Evolutionary conservation across 2,329 filamentous ascomycete genomes (phyloP), one percentile per base, ranked within the genome.

Genomic region (Penicillium sp.): DNA sequence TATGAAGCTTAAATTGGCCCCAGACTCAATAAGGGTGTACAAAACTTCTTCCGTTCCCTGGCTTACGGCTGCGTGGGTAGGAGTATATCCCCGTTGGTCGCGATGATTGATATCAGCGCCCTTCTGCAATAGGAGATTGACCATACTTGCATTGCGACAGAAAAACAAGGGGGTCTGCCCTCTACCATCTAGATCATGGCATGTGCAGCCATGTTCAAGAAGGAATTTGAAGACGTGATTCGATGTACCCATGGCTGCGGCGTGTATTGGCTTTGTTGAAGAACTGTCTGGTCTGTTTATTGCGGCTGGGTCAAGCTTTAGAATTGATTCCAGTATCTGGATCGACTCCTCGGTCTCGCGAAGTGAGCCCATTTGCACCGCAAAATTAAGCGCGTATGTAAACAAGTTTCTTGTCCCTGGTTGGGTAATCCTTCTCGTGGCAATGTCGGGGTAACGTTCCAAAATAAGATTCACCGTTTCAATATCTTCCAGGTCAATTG

Each of bases 361-460:
- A 22, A 18, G 20, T 6, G 56, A 55, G 15, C 53, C 53, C 23
- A 58, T 43, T 15, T 55, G 53, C 7, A 51, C 56, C 20, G 53
- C 56, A 31, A 58, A 56, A 50, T 58, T 49, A 4, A 58, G 35
- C 7, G 56, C 49, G 11, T 58, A 58, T 7, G 56, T 58, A 22
- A 55, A 58, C 27, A 56, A 26, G 3, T 6, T 27, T 3, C 22
- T 35, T 27, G 26, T 29, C 3, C 25, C 44, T 12, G 56, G 43
- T 15, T 58, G 53, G 14, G 11, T n/a, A 12, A 57, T 27, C 20
- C 26, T 37, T 18, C 23, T 51, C 11, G n/a, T 7, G 6, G 45
- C 55, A 12, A 57, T 43, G 4, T 6, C 15, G 11, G 56, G 56
- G 26, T 15, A 25, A 2, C 27, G 4, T 26, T 44, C 29, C 7